A percentile compares a stretch with the other conserved stretches of the same genome.
These are phyloP conservation scores for Pholiota adiposa DNA, from an alignment of 1,284 basidiomycete species.

Conservation along the genomic window DNA sequence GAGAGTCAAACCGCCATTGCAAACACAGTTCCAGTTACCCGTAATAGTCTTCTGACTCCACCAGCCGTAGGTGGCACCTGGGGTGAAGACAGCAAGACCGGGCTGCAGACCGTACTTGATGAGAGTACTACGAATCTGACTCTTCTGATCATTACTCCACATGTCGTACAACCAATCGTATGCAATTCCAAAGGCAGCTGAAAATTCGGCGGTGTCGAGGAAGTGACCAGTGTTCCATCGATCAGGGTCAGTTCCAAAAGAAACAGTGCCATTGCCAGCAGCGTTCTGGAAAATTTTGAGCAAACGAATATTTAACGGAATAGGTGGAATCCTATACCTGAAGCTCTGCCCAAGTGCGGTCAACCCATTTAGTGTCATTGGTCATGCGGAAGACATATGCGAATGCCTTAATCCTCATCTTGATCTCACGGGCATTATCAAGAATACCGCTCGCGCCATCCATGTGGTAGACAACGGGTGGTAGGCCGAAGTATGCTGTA, in stretches of 20 bases:
- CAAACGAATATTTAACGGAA: background rate
- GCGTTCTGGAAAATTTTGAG: conserved; percentile 53
- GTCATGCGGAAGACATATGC: conserved; percentile 92
- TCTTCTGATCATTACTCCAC: conserved; percentile 79
- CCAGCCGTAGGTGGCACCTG: conserved; percentile 26
- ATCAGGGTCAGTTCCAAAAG: conserved; percentile 65
- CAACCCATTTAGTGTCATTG: conserved; percentile 87
- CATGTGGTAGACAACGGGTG: conserved; percentile 72
- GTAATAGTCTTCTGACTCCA: conserved; percentile 44
- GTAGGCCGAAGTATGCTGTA: conserved; percentile 62
- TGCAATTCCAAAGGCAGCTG: conserved; percentile 85
- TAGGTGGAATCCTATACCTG: conserved; percentile 52
- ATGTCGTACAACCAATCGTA: conserved; percentile 96
- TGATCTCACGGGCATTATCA: conserved; percentile 89
- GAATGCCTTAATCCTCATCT: conserved; percentile 91
- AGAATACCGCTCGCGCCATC: conserved; percentile 93
- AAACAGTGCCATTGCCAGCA: conserved; percentile 61
- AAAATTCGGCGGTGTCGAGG: conserved; percentile 93
- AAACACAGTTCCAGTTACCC: conserved; percentile 99
- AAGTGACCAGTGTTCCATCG: conserved; percentile 92
- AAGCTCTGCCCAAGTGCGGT: conserved; percentile 85
- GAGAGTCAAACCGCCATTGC: conserved; percentile 90
- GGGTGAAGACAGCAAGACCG: conserved; percentile 36
- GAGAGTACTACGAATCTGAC: conserved; percentile 75
- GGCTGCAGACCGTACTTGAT: conserved; percentile 78